Conservation (phyloP, 176 grass and related monocot species). For the Thinopyrum elongatum region DNA sequence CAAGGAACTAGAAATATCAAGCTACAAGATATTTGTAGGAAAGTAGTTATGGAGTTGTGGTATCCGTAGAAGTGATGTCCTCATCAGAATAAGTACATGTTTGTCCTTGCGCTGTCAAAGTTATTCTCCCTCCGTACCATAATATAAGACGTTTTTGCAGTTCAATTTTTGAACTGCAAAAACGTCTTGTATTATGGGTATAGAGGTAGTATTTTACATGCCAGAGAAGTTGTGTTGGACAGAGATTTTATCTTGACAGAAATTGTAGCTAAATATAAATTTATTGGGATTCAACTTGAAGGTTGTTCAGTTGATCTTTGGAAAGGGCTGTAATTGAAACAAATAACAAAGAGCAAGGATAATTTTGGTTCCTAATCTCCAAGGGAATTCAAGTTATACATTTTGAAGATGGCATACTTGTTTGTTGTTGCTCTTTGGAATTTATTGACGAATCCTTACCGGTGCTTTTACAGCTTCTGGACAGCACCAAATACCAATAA, state of each 20-base stretch:
- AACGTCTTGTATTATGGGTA: too few relatives aligned
- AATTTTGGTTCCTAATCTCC: conserved; percentile 10
- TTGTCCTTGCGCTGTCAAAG: background rate
- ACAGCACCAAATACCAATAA: conserved; percentile 56
- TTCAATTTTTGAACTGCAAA: too few relatives aligned
- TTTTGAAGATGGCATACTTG: background rate
- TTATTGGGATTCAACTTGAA: background rate
- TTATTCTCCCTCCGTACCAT: background rate
- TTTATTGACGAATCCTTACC: conserved; percentile 12
- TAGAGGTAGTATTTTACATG: background rate
- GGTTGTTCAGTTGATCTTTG: background rate
- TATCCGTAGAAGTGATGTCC: too few relatives aligned
- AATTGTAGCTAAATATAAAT: background rate
- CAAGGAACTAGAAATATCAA: too few relatives aligned
- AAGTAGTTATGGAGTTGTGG: too few relatives aligned
- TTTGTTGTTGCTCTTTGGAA: background rate
- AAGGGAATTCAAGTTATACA: background rate
- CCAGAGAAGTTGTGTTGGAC: background rate
- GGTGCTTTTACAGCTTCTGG: conserved; percentile 60
- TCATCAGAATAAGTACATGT: background rate
- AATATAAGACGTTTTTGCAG: too few relatives aligned
- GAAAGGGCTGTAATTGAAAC: background rate
- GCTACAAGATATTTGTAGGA: too few relatives aligned
- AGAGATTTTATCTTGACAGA: conserved; percentile 11
- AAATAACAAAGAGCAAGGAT: background rate